A percentile compares a stretch with the other conserved stretches of the same genome.
Evolutionary conservation across 78 protist species (phyloP).

Genomic region (Dictyostelium firmibasis): DNA sequence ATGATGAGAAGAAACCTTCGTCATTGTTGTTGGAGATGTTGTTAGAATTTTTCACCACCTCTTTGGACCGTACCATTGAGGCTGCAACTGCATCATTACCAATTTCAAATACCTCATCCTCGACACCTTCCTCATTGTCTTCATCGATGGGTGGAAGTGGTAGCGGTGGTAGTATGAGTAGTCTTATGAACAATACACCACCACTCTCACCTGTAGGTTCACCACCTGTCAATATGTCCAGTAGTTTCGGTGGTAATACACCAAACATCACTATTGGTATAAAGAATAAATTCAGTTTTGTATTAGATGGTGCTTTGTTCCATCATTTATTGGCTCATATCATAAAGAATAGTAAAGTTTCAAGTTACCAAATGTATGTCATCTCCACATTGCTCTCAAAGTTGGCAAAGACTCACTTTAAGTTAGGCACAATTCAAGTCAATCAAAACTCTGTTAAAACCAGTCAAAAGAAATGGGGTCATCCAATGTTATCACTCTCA

Average conservation of each 20-base stretch:
- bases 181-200: slow-evolving; percentile 6
- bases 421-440: slow-evolving; percentile 1
- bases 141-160: not conserved
- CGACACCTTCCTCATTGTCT: not conserved
- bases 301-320: slow-evolving; percentile 40
- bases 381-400: not conserved
- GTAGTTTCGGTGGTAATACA: not conserved
- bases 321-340: slow-evolving; percentile 2
- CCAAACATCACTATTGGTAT: slow-evolving; percentile 46
- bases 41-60: slow-evolving; percentile 13
- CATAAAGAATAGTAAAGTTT: not conserved
- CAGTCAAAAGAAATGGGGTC: slow-evolving; percentile 26
- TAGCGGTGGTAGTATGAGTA: not conserved
- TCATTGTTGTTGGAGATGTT: slow-evolving; percentile 5
- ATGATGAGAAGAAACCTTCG: slow-evolving; percentile 34
- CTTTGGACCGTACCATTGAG: slow-evolving; percentile 11
- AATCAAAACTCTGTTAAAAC: slow-evolving; percentile 23
- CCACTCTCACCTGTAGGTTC: slow-evolving; percentile 37
- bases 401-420: slow-evolving; percentile 1
- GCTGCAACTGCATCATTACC: slow-evolving; percentile 38
- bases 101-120: slow-evolving; percentile 10
- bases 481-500: slow-evolving; percentile 2
- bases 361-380: not conserved
- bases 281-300: slow-evolving; percentile 29
- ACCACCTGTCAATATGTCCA: not conserved